Conservation (phyloP, 2,329 filamentous ascomycete species). For the Aspergillus sp. region DNA sequence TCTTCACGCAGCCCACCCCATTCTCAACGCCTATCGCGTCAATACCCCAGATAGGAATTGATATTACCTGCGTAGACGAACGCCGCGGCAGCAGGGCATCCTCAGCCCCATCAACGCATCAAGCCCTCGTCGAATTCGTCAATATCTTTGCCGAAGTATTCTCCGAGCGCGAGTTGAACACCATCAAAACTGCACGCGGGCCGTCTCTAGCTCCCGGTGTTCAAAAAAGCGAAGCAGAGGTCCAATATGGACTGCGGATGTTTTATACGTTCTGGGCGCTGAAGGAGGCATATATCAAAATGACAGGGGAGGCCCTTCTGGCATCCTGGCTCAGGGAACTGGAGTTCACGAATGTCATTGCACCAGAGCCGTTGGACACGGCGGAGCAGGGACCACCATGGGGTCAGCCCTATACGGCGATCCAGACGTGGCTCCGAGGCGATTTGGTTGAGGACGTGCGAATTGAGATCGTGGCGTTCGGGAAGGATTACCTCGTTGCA, state of each 20-base stretch:
- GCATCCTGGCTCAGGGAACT: constrained; percentile 53
- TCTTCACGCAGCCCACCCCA: constrained; percentile 3
- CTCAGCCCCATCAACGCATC: constrained; percentile 36
- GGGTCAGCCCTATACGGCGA: constrained; percentile 31
- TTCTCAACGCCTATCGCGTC: constrained; percentile 5
- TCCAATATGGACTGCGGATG: constrained; percentile 50
- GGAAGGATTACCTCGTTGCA: constrained; percentile 51
- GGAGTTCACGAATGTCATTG: constrained; percentile 52
- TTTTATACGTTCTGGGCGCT: constrained; percentile 60
- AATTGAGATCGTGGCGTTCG: constrained; percentile 52
- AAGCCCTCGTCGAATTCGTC: constrained; percentile 50
- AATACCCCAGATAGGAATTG: constrained; percentile 46
- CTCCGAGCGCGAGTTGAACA: constrained; percentile 45
- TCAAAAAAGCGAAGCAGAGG: constrained; percentile 21
- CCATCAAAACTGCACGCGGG: constrained; percentile 43
- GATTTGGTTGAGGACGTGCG: constrained; percentile 43
- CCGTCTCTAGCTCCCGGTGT: constrained; percentile 7
- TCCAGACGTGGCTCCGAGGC: constrained; percentile 45
- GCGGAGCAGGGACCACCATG: constrained; percentile 17
- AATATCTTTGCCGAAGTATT: constrained; percentile 55
- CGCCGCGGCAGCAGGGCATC: constrained; percentile 41
- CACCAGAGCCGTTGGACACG: constrained; percentile 37
- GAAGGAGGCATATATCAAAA: constrained; percentile 60
- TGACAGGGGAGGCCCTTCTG: constrained; percentile 56
- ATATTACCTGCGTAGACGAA: constrained; percentile 57